These are phyloP conservation scores for Auricularia auricula-judae DNA, from an alignment of 768 basidiomycete species.

Conservation along the genomic window DNA sequence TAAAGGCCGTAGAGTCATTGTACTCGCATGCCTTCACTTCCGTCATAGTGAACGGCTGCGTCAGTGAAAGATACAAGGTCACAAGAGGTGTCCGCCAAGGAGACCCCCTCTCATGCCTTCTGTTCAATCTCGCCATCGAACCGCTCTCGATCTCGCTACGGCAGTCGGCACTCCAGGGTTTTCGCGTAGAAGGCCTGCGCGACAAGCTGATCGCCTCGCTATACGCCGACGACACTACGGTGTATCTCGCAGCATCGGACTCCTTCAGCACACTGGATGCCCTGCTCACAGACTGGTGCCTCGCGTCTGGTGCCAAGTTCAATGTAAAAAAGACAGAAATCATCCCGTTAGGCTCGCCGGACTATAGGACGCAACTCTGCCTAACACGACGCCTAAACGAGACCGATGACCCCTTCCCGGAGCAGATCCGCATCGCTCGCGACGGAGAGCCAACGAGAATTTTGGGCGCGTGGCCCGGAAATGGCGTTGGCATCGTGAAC, in stretches of 20 bases:
- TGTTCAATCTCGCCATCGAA: slow-evolving; percentile 11
- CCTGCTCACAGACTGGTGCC: not conserved
- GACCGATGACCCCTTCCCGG: slow-evolving; percentile 6
- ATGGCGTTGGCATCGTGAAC: slow-evolving; percentile 10
- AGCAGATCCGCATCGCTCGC: slow-evolving; percentile 15
- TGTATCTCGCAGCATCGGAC: not conserved
- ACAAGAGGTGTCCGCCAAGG: slow-evolving; percentile 1
- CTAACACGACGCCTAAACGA: not conserved
- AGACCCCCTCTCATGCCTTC: slow-evolving; percentile 11
- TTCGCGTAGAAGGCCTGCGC: not conserved
- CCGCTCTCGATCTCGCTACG: slow-evolving; percentile 5
- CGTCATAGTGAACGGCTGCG: not conserved
- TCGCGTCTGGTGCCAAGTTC: not conserved
- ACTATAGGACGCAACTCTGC: slow-evolving; percentile 10
- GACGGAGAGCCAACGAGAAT: slow-evolving; percentile 21
- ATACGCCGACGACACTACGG: not conserved
- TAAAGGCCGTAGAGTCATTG: not conserved
- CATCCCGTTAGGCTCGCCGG: slow-evolving; percentile 20
- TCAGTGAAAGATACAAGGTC: not conserved
- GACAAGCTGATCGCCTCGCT: not conserved
- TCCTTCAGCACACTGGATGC: not conserved
- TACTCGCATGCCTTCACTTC: not conserved
- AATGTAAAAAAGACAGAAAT: slow-evolving; percentile 25
- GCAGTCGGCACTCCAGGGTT: not conserved
- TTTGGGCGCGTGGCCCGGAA: slow-evolving; percentile 24